phyloP scores from a whole-genome alignment of 352 stramenopile species.

The Pythium folliculosum region DNA sequence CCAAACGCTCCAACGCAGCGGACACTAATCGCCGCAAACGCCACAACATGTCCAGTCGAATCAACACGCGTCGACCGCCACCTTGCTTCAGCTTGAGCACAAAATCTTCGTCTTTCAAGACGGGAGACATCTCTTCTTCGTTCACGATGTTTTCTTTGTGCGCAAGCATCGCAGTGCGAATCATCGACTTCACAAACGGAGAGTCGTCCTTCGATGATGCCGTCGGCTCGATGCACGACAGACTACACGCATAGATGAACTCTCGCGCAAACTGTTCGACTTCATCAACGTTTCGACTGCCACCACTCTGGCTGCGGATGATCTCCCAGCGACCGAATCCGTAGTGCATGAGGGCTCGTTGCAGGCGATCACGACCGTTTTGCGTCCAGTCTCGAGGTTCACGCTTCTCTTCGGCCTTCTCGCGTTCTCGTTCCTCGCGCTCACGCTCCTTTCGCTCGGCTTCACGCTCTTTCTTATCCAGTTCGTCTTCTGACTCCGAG shows the following conservation, averaged over 20 bases:
- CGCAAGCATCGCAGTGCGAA: conserved; percentile 59
- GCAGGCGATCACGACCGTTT: conserved; percentile 81
- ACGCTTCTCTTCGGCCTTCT: conserved; percentile 55
- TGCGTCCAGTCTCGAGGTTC: conserved; percentile 83
- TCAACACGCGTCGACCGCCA: conserved; percentile 77
- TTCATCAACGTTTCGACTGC: conserved; percentile 82
- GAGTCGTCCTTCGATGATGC: conserved; percentile 80
- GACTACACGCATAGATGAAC: conserved; percentile 85
- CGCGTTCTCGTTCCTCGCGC: conserved; percentile 41
- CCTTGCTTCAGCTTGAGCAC: conserved; percentile 85
- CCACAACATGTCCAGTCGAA: conserved; percentile 86
- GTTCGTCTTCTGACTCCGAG: conserved; percentile 69
- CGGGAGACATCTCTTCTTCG: conserved; percentile 66
- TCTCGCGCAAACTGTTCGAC: conserved; percentile 83
- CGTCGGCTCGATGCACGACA: conserved; percentile 60
- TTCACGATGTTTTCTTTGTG: conserved; percentile 76
- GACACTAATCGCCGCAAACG: conserved; percentile 67
- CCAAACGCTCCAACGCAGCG: conserved; percentile 59
- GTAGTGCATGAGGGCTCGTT: conserved; percentile 88
- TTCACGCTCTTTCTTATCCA: conserved; percentile 48
- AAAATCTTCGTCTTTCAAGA: conserved; percentile 89
- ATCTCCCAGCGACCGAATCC: conserved; percentile 88
- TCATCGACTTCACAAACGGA: conserved; percentile 79
- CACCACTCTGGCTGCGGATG: conserved; percentile 85
- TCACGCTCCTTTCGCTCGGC: conserved; percentile 49